Base-by-base conservation (phyloP, 2,329 filamentous ascomycete genomes). In the Penicillium fuscoglaucum region DNA sequence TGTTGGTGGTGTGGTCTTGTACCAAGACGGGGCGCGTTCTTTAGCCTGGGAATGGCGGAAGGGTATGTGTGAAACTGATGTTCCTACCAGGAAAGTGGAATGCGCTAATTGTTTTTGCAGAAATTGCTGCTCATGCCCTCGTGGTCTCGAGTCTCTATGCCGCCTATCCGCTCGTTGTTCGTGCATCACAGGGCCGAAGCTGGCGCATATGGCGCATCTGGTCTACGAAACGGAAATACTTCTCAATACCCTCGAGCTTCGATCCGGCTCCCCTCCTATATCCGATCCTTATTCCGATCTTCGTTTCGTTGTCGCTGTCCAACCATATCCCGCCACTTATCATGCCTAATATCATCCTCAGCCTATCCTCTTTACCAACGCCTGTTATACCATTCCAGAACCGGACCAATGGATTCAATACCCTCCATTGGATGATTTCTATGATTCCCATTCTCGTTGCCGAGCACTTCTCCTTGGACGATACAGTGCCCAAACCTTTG, bases 241-340 rank as follows among this genome's bases (percentile, higher is more conserved):
- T 87, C 67, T 81, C 82, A 41, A 79, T 96, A 39, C 91, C 92
- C 0, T 78, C 86, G 4, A 82, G 84, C n/a, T 96, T 97, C 74
- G 93, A 98, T 70, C 93, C 92, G 3, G 93, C 93, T 7, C 91
- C 93, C 12, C 81, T 96, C n/a, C 76, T 97, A 57, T 98, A 97
- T 71, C 93, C 93, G 19, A 83, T 89, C 6, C 76, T 87, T 2
- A 81, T 96, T 31, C 91, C 93, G 0, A 76, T 93, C 17, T 81
- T 93, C 46, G 88, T 95, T 29, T 87, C 92, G 1, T 79, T 95
- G 5, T 87, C 93, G 10, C 81, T 96, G 43, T 85, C 87, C 8
- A 80, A 82, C 51, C 82, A 84, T 49, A 85, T 84, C 46, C 80
- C 83, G 3, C 80, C 81, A 17, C 80, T 87, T 13, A 73, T 96